These are phyloP conservation scores for Amanita phalloides DNA, from an alignment of 768 basidiomycete species.

Conservation along the genomic window DNA sequence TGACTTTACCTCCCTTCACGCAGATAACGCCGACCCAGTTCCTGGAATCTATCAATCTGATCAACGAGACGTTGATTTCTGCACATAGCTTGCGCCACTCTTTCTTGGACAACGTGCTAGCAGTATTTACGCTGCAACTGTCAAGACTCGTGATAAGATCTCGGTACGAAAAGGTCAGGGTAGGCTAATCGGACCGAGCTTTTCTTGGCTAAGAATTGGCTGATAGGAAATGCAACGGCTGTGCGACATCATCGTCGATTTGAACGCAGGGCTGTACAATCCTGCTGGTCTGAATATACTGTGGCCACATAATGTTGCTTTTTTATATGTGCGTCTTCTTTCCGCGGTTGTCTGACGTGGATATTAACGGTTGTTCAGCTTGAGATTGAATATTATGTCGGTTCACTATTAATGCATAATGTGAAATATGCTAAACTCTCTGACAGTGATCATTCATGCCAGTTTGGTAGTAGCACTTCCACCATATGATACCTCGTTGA, in stretches of 20 bases:
- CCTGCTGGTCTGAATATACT: conserved; percentile 80
- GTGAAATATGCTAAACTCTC: not conserved
- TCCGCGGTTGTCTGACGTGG: not conserved
- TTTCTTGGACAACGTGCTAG: conserved; percentile 69
- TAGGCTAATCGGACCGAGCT: conserved; percentile 3
- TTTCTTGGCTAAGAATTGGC: not conserved
- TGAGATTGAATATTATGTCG: conserved; percentile 91
- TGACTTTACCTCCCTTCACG: not conserved
- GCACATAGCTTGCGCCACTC: conserved; percentile 73
- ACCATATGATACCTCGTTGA: not conserved
- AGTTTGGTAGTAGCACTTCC: not conserved
- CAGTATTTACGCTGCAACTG: conserved; percentile 72
- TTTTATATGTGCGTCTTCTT: conserved; percentile 72
- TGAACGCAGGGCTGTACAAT: conserved; percentile 73
- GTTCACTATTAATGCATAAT: conserved; percentile 20
- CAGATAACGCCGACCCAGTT: conserved; percentile 91
- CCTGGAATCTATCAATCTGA: conserved; percentile 78
- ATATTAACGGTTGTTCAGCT: conserved; percentile 35
- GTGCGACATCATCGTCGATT: conserved; percentile 45
- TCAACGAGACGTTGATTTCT: conserved; percentile 81
- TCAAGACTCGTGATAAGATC: conserved; percentile 57
- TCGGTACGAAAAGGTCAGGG: conserved; percentile 72
- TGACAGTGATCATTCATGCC: not conserved
- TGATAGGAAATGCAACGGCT: conserved; percentile 70
- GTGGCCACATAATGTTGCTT: conserved; percentile 77